Percentiles rank a stretch among this genome's conserved stretches.
Conservation (phyloP, 768 basidiomycete genomes). For the Stropharia rugosoannulata region DNA sequence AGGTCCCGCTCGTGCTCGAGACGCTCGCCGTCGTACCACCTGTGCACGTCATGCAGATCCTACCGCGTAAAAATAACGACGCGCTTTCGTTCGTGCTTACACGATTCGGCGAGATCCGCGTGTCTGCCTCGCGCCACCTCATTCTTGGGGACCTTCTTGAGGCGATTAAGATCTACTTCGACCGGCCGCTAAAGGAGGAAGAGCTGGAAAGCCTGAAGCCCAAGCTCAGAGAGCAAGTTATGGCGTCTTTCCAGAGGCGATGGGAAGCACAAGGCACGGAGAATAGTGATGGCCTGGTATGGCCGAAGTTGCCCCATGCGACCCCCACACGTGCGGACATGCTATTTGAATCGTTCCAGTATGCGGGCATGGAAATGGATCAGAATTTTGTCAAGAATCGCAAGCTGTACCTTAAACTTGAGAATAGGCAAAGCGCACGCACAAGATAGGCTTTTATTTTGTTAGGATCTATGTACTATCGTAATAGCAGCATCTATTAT, state of each 20-base stretch:
- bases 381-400: neutral
- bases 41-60: neutral
- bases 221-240: neutral
- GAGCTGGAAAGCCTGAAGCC: neutral
- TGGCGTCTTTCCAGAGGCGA: neutral
- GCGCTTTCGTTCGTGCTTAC: neutral
- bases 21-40: neutral
- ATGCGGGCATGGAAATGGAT: neutral
- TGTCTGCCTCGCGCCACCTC: neutral
- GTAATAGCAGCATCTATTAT: neutral
- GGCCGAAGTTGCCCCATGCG: neutral
- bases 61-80: neutral
- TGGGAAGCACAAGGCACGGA: neutral
- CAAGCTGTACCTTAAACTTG: neutral
- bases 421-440: neutral
- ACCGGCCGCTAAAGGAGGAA: neutral
- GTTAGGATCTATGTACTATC: neutral
- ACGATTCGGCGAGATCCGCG: neutral
- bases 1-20: neutral
- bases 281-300: neutral
- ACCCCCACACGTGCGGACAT: neutral
- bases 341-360: neutral
- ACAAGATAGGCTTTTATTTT: neutral
- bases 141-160: neutral
- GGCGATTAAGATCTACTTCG: neutral